phyloP scores from a whole-genome alignment of 75 land plant species.

The Pinus albicaulis region DNA sequence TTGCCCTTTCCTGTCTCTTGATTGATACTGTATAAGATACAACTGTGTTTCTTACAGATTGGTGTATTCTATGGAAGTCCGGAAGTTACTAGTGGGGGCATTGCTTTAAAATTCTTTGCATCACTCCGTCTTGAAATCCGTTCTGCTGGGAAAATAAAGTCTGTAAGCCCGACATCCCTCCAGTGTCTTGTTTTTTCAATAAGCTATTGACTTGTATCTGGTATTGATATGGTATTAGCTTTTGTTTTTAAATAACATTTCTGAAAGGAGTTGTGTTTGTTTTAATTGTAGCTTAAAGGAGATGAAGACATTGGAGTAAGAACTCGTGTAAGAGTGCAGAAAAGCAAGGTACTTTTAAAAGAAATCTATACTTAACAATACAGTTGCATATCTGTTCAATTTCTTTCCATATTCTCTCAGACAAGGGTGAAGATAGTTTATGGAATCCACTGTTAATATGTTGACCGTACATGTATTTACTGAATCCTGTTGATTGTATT shows the following conservation, averaged over 20 bases:
- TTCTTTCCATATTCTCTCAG: conserved; percentile 9
- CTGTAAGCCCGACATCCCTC: conserved; percentile 49
- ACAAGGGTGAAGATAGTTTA: not conserved
- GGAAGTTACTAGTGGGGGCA: conserved; percentile 98
- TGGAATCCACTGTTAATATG: not conserved
- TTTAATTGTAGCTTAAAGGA: conserved; percentile 53
- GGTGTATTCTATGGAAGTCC: conserved; percentile 97
- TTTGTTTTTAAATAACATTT: not conserved
- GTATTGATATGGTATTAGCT: not conserved
- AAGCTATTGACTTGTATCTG: not conserved
- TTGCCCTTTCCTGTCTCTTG: not conserved
- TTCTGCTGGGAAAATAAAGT: conserved; percentile 82
- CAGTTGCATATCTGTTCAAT: conserved; percentile 7
- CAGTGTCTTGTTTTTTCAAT: not conserved
- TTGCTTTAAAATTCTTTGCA: conserved; percentile 96
- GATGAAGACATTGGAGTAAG: conserved; percentile 89
- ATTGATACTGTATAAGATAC: conserved; percentile 3
- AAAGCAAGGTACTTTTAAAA: conserved; percentile 74
- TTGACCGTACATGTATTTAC: not conserved
- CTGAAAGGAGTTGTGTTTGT: not conserved
- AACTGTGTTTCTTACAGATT: conserved; percentile 39
- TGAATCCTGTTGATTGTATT: not conserved
- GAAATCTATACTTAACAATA: not conserved
- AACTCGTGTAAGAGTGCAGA: conserved; percentile 93
- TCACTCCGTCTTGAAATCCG: conserved; percentile 96